phyloP scores from a whole-genome alignment of 495 filamentous ascomycete species.

The Bathelium albidoporum region DNA sequence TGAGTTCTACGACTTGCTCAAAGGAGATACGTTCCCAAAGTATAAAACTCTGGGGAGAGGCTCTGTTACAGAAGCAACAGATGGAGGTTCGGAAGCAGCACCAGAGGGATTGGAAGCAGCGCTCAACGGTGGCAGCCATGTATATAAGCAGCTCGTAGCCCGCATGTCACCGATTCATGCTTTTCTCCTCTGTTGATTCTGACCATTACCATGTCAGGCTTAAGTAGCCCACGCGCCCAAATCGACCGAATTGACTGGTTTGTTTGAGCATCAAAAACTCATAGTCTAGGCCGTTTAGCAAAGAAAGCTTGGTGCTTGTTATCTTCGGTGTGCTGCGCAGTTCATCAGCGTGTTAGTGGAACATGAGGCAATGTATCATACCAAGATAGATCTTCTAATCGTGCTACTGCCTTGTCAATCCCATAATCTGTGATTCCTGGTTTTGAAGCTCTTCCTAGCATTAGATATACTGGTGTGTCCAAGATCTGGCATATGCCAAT shows the following conservation, averaged over 20 bases:
- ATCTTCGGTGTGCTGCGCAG: background rate
- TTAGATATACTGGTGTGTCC: background rate
- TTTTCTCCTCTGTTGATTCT: no score
- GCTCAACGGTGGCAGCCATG: no score
- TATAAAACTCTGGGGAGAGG: no score
- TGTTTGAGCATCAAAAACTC: background rate
- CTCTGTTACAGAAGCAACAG: no score
- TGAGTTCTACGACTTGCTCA: background rate
- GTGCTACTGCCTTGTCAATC: background rate
- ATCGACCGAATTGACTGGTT: background rate
- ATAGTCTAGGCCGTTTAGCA: background rate
- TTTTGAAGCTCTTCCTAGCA: background rate
- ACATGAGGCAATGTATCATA: background rate
- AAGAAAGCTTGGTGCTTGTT: background rate
- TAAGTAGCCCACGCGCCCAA: background rate
- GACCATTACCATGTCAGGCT: no score
- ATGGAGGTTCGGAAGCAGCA: no score
- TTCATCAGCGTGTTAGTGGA: background rate
- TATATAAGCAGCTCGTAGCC: no score
- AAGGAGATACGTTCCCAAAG: background rate
- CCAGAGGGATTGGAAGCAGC: no score
- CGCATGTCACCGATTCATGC: no score
- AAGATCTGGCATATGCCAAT: background rate
- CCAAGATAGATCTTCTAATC: background rate
- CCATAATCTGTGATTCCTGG: background rate